These are phyloP conservation scores for Diplocarpon mali DNA, from an alignment of 2,329 filamentous ascomycete genomes.

Conservation along the genomic window DNA sequence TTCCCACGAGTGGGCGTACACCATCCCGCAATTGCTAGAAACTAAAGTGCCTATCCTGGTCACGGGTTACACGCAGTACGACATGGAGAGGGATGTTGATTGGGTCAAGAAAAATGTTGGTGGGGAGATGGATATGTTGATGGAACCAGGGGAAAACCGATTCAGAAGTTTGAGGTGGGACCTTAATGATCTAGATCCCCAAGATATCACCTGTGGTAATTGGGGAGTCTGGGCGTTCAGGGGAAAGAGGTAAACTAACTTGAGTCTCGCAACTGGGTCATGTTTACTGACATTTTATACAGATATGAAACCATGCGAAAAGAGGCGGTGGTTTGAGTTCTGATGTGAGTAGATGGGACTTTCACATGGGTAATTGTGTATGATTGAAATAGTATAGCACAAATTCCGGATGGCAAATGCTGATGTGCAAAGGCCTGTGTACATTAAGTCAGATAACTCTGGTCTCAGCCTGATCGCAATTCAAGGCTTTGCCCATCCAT, in stretches of 20 bases:
- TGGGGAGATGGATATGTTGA: constrained; percentile 83
- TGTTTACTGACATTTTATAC: constrained; percentile 7
- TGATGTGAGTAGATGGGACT: not conserved
- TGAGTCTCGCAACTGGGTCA: not conserved
- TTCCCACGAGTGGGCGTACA: constrained; percentile 88
- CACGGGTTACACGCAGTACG: constrained; percentile 91
- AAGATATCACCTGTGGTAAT: constrained; percentile 90
- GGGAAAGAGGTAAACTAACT: constrained; percentile 69
- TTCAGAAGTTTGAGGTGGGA: constrained; percentile 96
- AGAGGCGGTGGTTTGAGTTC: constrained; percentile 2
- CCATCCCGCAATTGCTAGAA: constrained; percentile 78
- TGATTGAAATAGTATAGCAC: not conserved
- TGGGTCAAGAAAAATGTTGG: constrained; percentile 79
- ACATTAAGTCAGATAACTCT: constrained; percentile 1
- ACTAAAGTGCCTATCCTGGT: constrained; percentile 92
- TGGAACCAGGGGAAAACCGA: constrained; percentile 86
- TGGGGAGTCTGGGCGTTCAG: constrained; percentile 97
- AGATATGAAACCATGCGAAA: constrained; percentile 28
- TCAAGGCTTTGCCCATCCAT: not conserved
- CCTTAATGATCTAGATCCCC: constrained; percentile 86
- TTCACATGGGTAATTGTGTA: not conserved
- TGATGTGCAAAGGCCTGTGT: not conserved
- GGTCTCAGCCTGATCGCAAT: too few species aligned
- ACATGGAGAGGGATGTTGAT: constrained; percentile 85
- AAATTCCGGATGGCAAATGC: too few species aligned